Conservation (phyloP, 75 land plant genomes). For the Picea sitchensis region DNA sequence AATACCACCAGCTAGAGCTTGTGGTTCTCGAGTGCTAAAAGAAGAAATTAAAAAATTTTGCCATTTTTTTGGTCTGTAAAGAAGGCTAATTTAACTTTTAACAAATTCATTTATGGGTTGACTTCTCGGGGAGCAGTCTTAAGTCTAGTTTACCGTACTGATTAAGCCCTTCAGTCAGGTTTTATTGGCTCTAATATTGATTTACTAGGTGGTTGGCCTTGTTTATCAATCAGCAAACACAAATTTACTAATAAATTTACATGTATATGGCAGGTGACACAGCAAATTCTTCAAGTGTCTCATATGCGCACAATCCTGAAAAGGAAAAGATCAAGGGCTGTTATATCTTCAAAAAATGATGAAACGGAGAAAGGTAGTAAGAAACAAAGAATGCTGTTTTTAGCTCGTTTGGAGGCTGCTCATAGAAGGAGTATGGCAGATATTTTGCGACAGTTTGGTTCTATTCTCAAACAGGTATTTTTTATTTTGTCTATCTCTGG, state of each 20-base stretch:
- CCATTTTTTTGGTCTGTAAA: not conserved
- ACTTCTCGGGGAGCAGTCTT: not conserved
- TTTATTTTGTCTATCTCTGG: not conserved
- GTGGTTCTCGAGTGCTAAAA: not conserved
- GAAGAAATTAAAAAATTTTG: not conserved
- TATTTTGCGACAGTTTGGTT: conserved; percentile 25
- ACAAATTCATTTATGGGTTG: not conserved
- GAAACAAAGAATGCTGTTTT: conserved; percentile 30
- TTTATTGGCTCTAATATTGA: not conserved
- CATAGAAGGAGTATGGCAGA: conserved; percentile 34
- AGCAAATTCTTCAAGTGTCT: conserved; percentile 20
- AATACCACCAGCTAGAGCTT: not conserved
- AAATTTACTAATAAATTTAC: not conserved
- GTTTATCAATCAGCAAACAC: not conserved
- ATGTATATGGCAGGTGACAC: conserved; percentile 20
- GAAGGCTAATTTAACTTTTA: not conserved
- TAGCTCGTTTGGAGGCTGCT: conserved; percentile 31
- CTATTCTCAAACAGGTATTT: conserved; percentile 34
- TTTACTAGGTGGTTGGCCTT: not conserved
- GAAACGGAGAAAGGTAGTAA: conserved; percentile 22
- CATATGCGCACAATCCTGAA: conserved; percentile 22
- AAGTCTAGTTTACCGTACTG: not conserved
- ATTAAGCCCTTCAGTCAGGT: not conserved
- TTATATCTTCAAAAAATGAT: conserved; percentile 12
- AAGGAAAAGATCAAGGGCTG: conserved; percentile 20